Conservation (phyloP, 176 grass and related monocot species). For the Juncus effusus region DNA sequence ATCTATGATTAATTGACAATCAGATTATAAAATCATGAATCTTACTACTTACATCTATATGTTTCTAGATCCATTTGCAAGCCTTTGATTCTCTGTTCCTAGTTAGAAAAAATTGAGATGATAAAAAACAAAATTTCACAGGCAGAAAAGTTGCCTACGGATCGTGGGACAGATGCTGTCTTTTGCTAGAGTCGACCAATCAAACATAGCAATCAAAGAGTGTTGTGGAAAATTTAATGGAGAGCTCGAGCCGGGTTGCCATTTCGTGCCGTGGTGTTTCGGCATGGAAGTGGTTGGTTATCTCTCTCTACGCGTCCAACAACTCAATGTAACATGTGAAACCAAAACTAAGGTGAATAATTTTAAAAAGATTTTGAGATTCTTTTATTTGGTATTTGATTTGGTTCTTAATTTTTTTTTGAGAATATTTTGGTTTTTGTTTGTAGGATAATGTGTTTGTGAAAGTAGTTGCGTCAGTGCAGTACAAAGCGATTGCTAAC, state of each 20-base stretch:
- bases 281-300: constrained; percentile 26
- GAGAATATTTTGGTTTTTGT: background rate
- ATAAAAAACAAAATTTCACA: background rate
- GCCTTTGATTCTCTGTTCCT: background rate
- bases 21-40: background rate
- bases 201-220: constrained; percentile 29
- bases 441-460: constrained; percentile 52
- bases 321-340: constrained; percentile 36
- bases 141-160: background rate
- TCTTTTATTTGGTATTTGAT: background rate
- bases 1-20: no score
- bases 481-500: constrained; percentile 21
- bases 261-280: constrained; percentile 38
- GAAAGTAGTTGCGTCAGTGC: constrained; percentile 35
- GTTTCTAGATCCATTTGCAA: background rate
- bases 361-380: background rate
- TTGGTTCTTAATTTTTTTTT: constrained; percentile 2
- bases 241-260: constrained; percentile 31
- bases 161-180: constrained; percentile 3
- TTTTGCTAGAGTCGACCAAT: constrained; percentile 35
- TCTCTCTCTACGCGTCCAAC: constrained; percentile 34
- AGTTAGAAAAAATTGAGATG: background rate
- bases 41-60: background rate
- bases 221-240: constrained; percentile 29
- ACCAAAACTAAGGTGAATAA: constrained; percentile 33